Evolutionary conservation across 306 rosid genomes (phyloP).

Genomic region (Cucumis melo): DNA sequence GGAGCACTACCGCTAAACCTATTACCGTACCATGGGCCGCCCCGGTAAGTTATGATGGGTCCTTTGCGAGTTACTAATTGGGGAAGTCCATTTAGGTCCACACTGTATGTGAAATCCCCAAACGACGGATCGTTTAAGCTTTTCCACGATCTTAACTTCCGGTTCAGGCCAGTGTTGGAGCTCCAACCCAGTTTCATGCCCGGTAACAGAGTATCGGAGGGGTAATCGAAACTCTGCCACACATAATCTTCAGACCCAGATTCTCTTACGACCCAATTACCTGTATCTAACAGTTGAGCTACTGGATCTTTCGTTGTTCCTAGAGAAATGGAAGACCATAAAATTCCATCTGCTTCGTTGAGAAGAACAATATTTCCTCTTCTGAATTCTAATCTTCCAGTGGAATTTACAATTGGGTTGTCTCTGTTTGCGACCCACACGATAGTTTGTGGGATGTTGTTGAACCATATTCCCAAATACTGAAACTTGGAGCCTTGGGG

Average conservation of each 20-base stretch:
- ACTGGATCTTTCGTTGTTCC: slow-evolving; percentile 8
- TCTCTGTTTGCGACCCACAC: slow-evolving; percentile 44
- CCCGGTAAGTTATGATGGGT: slow-evolving; percentile 15
- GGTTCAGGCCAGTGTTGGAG: slow-evolving; percentile 29
- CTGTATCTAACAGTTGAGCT: slow-evolving; percentile 25
- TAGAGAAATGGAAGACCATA: slow-evolving; percentile 26
- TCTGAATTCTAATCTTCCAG: slow-evolving; percentile 16
- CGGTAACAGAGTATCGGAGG: slow-evolving; percentile 36
- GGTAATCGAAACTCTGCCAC: slow-evolving; percentile 52
- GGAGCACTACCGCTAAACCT: slow-evolving; percentile 18
- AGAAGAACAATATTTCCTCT: slow-evolving; percentile 25
- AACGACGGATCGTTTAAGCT: slow-evolving; percentile 24
- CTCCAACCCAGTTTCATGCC: slow-evolving; percentile 38
- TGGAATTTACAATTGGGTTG: slow-evolving; percentile 13
- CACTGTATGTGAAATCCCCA: slow-evolving; percentile 24
- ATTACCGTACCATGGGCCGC: slow-evolving; percentile 41
- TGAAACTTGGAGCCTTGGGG: slow-evolving; percentile 15
- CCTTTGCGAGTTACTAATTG: slow-evolving; percentile 26
- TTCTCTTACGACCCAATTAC: slow-evolving; percentile 31
- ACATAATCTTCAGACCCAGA: slow-evolving; percentile 11
- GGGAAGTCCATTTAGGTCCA: slow-evolving; percentile 29
- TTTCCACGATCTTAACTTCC: slow-evolving; percentile 34
- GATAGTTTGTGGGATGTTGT: slow-evolving; percentile 9
- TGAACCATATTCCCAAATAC: slow-evolving; percentile 42
- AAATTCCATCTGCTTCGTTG: slow-evolving; percentile 7